phyloP scores from a whole-genome alignment of 768 basidiomycete genomes.

The Leccinum variicolor region DNA sequence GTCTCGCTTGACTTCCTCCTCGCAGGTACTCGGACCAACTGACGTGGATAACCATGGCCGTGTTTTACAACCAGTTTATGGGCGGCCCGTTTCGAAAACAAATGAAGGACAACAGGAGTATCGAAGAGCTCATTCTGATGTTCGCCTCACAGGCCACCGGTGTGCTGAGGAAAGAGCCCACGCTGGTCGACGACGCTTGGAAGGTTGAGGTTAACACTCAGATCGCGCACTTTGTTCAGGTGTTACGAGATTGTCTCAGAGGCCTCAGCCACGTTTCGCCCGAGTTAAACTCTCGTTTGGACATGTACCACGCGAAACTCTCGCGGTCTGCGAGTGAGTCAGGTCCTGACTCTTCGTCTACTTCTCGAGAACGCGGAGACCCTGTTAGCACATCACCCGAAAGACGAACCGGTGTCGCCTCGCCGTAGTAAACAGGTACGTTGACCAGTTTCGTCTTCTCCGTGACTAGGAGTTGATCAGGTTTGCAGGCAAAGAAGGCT shows the following conservation, averaged over 20 bases:
- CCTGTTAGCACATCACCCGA: conserved; percentile 36
- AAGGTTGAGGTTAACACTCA: conserved; percentile 91
- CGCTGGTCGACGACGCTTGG: conserved; percentile 83
- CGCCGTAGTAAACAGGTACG: conserved; percentile 28
- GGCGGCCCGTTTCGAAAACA: conserved; percentile 82
- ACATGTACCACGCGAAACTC: conserved; percentile 80
- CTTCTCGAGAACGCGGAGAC: conserved; percentile 52
- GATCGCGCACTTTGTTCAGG: conserved; percentile 81
- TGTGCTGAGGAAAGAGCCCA: conserved; percentile 86
- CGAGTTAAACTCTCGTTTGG: conserved; percentile 78
- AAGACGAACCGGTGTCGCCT: conserved; percentile 22
- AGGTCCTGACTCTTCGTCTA: conserved; percentile 63
- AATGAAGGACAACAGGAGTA: conserved; percentile 95
- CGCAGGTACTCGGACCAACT: conserved; percentile 85
- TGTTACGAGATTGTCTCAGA: conserved; percentile 78
- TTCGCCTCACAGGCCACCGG: conserved; percentile 90
- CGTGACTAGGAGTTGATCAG: conserved; percentile 8
- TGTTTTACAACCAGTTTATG: conserved; percentile 89
- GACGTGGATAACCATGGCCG: conserved; percentile 84
- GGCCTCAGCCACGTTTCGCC: conserved; percentile 74
- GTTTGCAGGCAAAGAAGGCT: conserved; percentile 18
- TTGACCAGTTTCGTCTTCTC: background rate
- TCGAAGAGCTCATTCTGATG: conserved; percentile 95
- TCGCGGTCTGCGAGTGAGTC: conserved; percentile 64
- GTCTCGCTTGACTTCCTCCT: conserved; percentile 2